Evolutionary conservation across 139 green algal species (phyloP), one percentile per base, ranked within the genome.

Genomic region (Trebouxia sp.): DNA sequence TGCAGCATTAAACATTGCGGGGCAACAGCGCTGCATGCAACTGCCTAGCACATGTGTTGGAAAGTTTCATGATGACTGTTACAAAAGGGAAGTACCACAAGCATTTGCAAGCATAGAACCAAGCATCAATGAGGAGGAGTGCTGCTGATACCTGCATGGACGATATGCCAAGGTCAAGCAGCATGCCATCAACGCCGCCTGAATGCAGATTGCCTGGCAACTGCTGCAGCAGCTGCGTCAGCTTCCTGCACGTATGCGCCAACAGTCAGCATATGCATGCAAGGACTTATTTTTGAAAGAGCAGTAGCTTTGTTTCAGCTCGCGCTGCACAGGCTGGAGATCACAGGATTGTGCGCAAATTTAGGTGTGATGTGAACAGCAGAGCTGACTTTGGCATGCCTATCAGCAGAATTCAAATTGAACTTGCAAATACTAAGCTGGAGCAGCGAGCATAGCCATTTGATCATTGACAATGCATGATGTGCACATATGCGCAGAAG

Each of bases 91-190:
- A n/a, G n/a, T n/a, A n/a, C n/a, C n/a, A n/a, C n/a, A n/a, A n/a
- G n/a, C n/a, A n/a, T n/a, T n/a, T n/a, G n/a, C n/a, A n/a, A n/a
- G n/a, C n/a, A n/a, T n/a, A n/a, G n/a, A n/a, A n/a, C n/a, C n/a
- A n/a, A n/a, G n/a, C n/a, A n/a, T n/a, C n/a, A n/a, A n/a, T n/a
- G n/a, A n/a, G n/a, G n/a, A n/a, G n/a, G n/a, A n/a, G n/a, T n/a
- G n/a, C n/a, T n/a, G n/a, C n/a, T n/a, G n/a, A n/a, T 50, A 92
- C 90, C 92, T 99, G 96, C 96, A 99, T 98, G 20, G 96, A 99
- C 0, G 95, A 98, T 10, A 98, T 88, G 12, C 96, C 96, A 17
- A 98, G 81, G 83, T 99, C 96, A 78, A 98, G 84, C 41, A 99
- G 88, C 41, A 98, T 95, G 65, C 84, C 94, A 70, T 97, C 89